A percentile compares a stretch with the other conserved stretches of the same genome.
Evolutionary conservation across 2,329 filamentous ascomycete species (phyloP).

Genomic region (Nigrospora oryzae): DNA sequence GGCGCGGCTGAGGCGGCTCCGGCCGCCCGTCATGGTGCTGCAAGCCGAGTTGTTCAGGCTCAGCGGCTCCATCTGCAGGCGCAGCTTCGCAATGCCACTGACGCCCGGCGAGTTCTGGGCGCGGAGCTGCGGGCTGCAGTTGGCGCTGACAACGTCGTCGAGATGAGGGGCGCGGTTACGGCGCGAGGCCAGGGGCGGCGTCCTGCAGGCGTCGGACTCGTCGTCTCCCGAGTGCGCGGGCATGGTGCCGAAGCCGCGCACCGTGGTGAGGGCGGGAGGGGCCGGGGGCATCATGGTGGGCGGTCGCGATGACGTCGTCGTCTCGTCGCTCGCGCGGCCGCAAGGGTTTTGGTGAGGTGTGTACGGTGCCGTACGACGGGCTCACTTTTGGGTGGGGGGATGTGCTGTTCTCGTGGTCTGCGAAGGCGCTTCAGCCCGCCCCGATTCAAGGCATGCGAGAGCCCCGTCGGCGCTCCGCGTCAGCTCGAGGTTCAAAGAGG

Average conservation of each 20-base stretch:
- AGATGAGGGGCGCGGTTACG: constrained; percentile 31
- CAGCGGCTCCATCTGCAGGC: constrained; percentile 71
- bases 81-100: constrained; percentile 75
- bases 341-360: not conserved
- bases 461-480: constrained; percentile 52
- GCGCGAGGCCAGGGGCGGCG: constrained; percentile 26
- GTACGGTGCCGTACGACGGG: not conserved
- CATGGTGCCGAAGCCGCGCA: constrained; percentile 49
- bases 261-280: constrained; percentile 41
- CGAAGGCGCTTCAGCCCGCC: constrained; percentile 15
- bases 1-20: constrained; percentile 37
- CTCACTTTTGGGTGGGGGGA: not conserved
- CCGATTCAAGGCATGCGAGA: constrained; percentile 32
- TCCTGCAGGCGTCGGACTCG: constrained; percentile 41
- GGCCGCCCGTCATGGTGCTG: constrained; percentile 43
- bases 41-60: constrained; percentile 53
- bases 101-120: constrained; percentile 42
- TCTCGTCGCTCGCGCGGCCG: not conserved
- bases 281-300: constrained; percentile 36
- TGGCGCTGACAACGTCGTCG: constrained; percentile 50
- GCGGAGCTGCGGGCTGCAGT: constrained; percentile 55
- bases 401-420: not conserved
- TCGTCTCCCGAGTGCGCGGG: constrained; percentile 48
- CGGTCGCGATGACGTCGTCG: constrained; percentile 1
- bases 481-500: constrained; percentile 43